Percentiles rank a stretch among this genome's conserved stretches.
Evolutionary conservation across 192 early-diverging fungal genomes (phyloP).

Genomic region (Rhizophagus sp.): DNA sequence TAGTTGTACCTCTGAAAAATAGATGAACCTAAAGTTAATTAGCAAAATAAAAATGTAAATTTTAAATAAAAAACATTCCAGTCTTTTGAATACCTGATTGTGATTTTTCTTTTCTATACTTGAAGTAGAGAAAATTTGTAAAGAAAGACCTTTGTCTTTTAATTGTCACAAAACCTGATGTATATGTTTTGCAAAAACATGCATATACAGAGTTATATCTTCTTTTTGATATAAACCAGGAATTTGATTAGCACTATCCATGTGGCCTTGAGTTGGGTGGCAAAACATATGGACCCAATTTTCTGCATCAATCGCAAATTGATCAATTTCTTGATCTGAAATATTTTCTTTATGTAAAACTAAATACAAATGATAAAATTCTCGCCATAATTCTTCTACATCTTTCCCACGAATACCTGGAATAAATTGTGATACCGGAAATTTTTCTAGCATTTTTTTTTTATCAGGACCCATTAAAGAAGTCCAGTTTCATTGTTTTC

Average conservation of each 20-base stretch:
- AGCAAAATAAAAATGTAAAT: too few species aligned
- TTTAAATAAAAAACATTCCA: too few species aligned
- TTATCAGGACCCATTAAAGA: slow-evolving; percentile 11
- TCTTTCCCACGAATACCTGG: not conserved
- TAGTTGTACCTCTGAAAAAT: too few species aligned
- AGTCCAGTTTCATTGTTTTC: not conserved
- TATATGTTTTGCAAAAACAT: slow-evolving; percentile 5
- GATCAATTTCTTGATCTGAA: not conserved
- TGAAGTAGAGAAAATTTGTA: too few species aligned
- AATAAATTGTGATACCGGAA: not conserved
- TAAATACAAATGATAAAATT: slow-evolving; percentile 2
- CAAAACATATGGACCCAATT: not conserved
- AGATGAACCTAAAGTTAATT: too few species aligned
- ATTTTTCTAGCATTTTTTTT: slow-evolving; percentile 10
- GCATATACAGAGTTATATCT: not conserved
- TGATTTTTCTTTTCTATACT: too few species aligned
- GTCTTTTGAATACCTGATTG: too few species aligned
- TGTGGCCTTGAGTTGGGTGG: not conserved
- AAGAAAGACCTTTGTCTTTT: not conserved
- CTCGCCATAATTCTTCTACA: not conserved
- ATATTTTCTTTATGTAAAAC: not conserved
- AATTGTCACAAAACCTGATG: not conserved
- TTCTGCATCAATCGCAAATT: not conserved
- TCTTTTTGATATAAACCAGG: not conserved
- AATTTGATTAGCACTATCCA: not conserved